A percentile compares a stretch with the other conserved stretches of the same genome.
Evolutionary conservation across 2,329 filamentous ascomycete genomes (phyloP).

Genomic region (Alternaria brassicicola): DNA sequence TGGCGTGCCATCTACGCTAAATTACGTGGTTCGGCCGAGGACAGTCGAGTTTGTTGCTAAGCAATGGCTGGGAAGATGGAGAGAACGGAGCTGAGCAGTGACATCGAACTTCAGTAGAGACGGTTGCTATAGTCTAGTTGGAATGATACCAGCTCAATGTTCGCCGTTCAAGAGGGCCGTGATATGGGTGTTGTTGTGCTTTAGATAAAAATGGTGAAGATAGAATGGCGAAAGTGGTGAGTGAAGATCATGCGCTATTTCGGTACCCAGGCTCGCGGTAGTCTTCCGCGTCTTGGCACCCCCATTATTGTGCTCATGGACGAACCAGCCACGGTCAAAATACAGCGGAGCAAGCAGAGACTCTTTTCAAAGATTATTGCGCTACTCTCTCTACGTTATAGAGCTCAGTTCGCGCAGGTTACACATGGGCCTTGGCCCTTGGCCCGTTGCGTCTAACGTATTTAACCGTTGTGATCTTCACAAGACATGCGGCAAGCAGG

Average conservation of each 20-base stretch:
- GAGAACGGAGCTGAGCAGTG: not conserved
- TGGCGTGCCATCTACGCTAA: not conserved
- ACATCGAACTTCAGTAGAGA: not conserved
- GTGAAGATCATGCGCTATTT: slow-evolving; percentile 2
- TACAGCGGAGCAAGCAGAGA: not conserved
- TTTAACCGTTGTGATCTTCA: not conserved
- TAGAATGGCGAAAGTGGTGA: not conserved
- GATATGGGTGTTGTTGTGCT: not conserved
- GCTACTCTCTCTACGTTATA: not conserved
- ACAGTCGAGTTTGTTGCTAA: not conserved
- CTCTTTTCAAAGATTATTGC: not conserved
- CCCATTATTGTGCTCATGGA: not conserved
- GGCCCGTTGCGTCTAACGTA: not conserved
- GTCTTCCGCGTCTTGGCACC: not conserved
- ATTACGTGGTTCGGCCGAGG: not conserved
- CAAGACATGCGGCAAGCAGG: not conserved
- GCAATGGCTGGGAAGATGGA: slow-evolving; percentile 3
- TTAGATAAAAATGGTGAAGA: not conserved
- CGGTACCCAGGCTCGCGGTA: not conserved
- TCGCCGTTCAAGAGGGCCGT: not conserved
- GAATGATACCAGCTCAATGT: not conserved
- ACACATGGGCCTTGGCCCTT: not conserved
- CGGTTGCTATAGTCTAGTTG: not conserved
- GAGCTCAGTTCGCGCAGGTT: not conserved
- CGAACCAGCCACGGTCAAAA: not conserved